A percentile compares a stretch with the other conserved stretches of the same genome.
phyloP scores from a whole-genome alignment of 2,329 filamentous ascomycete genomes.

The Stromatinia cepivora region DNA sequence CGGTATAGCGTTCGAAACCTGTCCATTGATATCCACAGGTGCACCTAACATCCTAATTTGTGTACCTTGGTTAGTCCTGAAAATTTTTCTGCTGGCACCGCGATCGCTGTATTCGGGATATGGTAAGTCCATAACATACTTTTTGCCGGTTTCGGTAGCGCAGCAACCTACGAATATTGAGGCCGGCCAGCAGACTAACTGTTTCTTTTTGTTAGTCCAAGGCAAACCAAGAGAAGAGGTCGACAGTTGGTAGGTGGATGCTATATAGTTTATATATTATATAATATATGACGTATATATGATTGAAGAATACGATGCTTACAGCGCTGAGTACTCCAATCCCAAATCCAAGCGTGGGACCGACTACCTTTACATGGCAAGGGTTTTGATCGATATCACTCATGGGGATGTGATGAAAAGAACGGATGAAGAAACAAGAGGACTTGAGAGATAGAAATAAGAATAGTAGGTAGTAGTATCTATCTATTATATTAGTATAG shows the following conservation, averaged over 20 bases:
- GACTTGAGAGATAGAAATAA: not conserved
- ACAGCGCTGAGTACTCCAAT: conserved; percentile 52
- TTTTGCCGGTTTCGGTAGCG: conserved; percentile 53
- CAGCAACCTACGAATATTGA: conserved; percentile 58
- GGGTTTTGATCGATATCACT: conserved; percentile 51
- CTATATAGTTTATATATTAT: not conserved
- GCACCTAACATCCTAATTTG: conserved; percentile 50
- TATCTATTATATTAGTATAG: not conserved
- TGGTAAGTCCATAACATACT: conserved; percentile 43
- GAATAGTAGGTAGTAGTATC: not conserved
- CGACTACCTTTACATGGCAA: conserved; percentile 57
- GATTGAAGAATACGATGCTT: conserved; percentile 34
- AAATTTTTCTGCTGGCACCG: not conserved
- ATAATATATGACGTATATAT: not conserved
- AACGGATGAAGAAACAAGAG: not conserved
- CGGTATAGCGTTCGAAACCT: conserved; percentile 52
- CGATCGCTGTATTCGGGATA: not conserved
- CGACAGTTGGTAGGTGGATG: not conserved
- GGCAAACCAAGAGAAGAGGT: not conserved
- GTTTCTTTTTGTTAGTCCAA: not conserved
- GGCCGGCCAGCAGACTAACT: conserved; percentile 57
- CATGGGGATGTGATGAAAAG: not conserved
- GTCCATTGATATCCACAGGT: conserved; percentile 53
- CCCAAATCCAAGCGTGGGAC: conserved; percentile 52
- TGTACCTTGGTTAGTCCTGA: not conserved